phyloP scores from a whole-genome alignment of 345 rosid genomes.

The Aquilaria yunnanensis region DNA sequence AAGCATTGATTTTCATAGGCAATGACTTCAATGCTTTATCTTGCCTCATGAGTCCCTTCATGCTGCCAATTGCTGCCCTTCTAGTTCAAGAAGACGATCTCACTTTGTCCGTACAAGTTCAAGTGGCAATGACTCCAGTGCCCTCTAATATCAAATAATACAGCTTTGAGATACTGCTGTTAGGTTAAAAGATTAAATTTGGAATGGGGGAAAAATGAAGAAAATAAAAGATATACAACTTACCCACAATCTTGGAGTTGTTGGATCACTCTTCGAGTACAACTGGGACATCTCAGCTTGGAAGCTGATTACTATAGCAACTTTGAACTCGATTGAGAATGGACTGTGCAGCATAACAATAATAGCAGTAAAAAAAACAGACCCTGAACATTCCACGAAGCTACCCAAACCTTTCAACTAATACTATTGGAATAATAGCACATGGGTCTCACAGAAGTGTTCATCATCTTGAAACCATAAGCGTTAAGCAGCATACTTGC shows the following conservation, averaged over 20 bases:
- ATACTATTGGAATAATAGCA: neutral
- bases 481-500: neutral
- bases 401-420: no score
- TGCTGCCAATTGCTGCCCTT: no score
- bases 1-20: no score
- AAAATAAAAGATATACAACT: constrained; percentile 10
- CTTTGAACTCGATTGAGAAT: constrained; percentile 86
- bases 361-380: neutral
- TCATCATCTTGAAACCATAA: neutral
- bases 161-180: constrained; percentile 13
- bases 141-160: constrained; percentile 41
- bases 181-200: neutral
- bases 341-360: constrained; percentile 41
- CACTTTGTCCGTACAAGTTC: constrained; percentile 57
- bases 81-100: no score
- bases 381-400: no score
- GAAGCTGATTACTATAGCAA: constrained; percentile 58
- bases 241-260: constrained; percentile 91
- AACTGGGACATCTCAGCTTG: constrained; percentile 56
- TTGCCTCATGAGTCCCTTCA: no score
- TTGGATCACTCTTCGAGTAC: constrained; percentile 71
- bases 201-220: neutral
- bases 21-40: no score
- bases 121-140: constrained; percentile 76
- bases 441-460: neutral